A percentile compares a stretch with the other conserved stretches of the same genome.
Evolutionary conservation across 371 early-diverging fungal genomes (phyloP).

Genomic region (Mucor velutinosus): DNA sequence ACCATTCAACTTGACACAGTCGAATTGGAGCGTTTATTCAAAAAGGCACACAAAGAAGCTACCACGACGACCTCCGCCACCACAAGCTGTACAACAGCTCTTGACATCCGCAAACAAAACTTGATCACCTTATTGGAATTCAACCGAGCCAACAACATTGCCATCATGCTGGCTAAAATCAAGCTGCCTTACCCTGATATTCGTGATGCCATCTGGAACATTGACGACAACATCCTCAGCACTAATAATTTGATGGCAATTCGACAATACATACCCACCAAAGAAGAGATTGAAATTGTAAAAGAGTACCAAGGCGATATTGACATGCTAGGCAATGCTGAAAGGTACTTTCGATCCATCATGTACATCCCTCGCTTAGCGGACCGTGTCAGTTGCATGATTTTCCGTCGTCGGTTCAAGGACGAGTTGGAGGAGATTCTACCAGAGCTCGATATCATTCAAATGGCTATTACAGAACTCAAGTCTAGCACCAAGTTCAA

Average conservation of each 20-base stretch:
- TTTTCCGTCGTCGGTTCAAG: conserved; percentile 70
- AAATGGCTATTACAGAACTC: conserved; percentile 34
- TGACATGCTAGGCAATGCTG: conserved; percentile 66
- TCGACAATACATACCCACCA: conserved; percentile 63
- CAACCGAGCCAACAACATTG: conserved; percentile 67
- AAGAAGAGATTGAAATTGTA: conserved; percentile 69
- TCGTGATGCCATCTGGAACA: conserved; percentile 66
- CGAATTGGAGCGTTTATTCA: conserved; percentile 46
- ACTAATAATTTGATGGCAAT: conserved; percentile 61
- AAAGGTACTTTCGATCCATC: conserved; percentile 67
- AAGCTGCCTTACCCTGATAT: conserved; percentile 68
- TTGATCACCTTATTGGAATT: conserved; percentile 61
- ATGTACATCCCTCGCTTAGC: conserved; percentile 72
- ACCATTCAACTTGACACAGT: conserved; percentile 33
- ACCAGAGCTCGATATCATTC: conserved; percentile 45
- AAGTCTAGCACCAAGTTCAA: conserved; percentile 47
- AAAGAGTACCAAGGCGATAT: conserved; percentile 68
- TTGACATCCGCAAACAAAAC: conserved; percentile 31
- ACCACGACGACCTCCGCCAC: not conserved
- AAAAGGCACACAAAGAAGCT: conserved; percentile 20
- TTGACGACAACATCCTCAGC: conserved; percentile 61
- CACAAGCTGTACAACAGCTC: not conserved
- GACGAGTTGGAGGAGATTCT: conserved; percentile 71
- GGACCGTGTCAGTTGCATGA: conserved; percentile 73
- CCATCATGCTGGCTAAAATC: conserved; percentile 74